These are phyloP conservation scores for Endotrypanum monterogeii DNA, from an alignment of 208 protist species.

Conservation along the genomic window DNA sequence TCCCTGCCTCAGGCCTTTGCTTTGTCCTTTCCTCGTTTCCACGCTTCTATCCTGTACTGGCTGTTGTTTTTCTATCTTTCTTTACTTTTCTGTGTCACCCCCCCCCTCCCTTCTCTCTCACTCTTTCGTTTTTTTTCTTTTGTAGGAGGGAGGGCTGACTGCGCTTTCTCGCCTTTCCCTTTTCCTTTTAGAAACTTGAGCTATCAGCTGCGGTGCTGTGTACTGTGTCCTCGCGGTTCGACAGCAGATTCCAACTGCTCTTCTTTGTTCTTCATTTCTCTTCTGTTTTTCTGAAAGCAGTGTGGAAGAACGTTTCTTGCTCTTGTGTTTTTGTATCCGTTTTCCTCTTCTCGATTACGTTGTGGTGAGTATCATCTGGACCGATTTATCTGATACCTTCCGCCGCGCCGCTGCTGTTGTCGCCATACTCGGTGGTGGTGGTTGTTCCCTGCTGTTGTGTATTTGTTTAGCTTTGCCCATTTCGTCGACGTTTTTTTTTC, in stretches of 20 bases:
- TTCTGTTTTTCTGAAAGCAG: slow-evolving; percentile 12
- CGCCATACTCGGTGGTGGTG: not conserved
- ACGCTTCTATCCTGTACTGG: too few species aligned
- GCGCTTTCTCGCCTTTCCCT: not conserved
- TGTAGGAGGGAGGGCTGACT: not conserved
- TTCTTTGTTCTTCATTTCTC: not conserved
- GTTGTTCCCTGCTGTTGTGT: not conserved
- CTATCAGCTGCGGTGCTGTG: not conserved
- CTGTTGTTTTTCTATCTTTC: slow-evolving; percentile 20
- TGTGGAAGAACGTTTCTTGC: not conserved
- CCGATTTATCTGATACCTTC: too few species aligned
- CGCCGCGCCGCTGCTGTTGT: too few species aligned
- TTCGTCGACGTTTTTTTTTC: not conserved
- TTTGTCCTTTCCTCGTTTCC: too few species aligned
- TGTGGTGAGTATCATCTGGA: not conserved
- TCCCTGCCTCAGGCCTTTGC: too few species aligned
- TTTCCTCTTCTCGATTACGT: not conserved
- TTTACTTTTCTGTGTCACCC: slow-evolving; percentile 25
- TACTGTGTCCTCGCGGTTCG: not conserved
- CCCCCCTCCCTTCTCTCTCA: not conserved
- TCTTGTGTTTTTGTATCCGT: not conserved
- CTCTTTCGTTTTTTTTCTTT: slow-evolving; percentile 6
- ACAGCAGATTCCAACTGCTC: not conserved
- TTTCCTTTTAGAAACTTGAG: not conserved
- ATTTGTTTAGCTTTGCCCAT: not conserved